A percentile compares a stretch with the other conserved stretches of the same genome.
Evolutionary conservation across 176 grass and related monocot genomes (phyloP).

Genomic region (Panicum miliaceum): DNA sequence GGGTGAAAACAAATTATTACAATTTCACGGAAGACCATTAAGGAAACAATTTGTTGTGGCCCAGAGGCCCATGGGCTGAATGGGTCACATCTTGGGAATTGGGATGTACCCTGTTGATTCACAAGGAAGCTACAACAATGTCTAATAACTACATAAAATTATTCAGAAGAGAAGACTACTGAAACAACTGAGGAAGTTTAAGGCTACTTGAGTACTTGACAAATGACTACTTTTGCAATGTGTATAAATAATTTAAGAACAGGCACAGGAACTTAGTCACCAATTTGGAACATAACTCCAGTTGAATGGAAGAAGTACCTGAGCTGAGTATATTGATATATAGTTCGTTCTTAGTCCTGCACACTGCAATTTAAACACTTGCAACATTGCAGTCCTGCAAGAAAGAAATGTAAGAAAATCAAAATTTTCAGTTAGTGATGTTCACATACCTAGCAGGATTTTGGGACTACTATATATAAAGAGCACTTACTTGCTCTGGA

Average conservation of each 20-base stretch:
- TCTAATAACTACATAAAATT: neutral
- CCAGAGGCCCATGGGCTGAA: neutral
- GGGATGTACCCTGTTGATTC: neutral
- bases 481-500: constrained; percentile 19
- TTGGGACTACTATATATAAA: neutral
- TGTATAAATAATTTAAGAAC: neutral
- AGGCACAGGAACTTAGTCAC: neutral
- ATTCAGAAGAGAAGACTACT: neutral
- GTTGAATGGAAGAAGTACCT: constrained; percentile 40
- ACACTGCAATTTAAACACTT: neutral
- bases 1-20: neutral
- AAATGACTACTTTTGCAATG: constrained; percentile 2
- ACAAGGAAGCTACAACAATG: neutral
- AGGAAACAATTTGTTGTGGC: neutral
- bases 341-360: neutral
- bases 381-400: neutral
- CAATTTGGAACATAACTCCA: neutral
- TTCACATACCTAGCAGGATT: neutral
- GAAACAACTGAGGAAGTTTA: neutral
- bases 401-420: neutral
- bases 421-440: neutral
- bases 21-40: neutral
- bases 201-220: neutral
- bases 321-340: constrained; percentile 1
- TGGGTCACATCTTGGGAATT: too few relatives aligned